These are phyloP conservation scores for Mortierella polycephala DNA, from an alignment of 371 early-diverging fungal species.

Conservation along the genomic window DNA sequence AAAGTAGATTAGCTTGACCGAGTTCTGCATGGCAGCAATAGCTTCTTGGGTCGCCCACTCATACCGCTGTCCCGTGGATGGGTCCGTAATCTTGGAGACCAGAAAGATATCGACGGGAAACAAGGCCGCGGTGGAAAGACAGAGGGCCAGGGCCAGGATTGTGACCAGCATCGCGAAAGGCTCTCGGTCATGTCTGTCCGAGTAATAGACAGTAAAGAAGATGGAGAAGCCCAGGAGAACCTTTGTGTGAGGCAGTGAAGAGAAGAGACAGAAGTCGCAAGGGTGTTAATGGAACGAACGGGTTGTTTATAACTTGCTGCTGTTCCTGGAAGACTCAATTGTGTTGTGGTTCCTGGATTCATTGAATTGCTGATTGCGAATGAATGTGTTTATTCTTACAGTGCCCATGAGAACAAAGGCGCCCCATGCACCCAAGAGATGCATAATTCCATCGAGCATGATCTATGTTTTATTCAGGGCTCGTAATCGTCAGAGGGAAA, in stretches of 20 bases:
- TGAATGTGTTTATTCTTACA: slow-evolving; percentile 6
- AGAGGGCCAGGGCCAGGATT: slow-evolving; percentile 60
- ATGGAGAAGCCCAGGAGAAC: slow-evolving; percentile 58
- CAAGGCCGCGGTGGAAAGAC: slow-evolving; percentile 63
- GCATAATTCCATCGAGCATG: slow-evolving; percentile 15
- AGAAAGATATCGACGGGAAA: slow-evolving; percentile 74
- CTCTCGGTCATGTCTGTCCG: slow-evolving; percentile 65
- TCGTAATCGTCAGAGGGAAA: too few species aligned
- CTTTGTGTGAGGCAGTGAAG: slow-evolving; percentile 21
- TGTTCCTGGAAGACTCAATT: not conserved
- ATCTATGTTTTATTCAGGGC: not conserved
- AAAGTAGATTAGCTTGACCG: slow-evolving; percentile 63
- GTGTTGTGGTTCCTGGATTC: not conserved
- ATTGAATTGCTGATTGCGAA: not conserved
- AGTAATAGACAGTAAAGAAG: slow-evolving; percentile 64
- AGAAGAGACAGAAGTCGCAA: too few species aligned
- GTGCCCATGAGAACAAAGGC: slow-evolving; percentile 25
- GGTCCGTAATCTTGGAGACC: slow-evolving; percentile 71
- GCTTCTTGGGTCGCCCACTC: slow-evolving; percentile 69
- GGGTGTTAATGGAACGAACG: too few species aligned
- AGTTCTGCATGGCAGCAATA: slow-evolving; percentile 56
- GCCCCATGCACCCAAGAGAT: slow-evolving; percentile 26
- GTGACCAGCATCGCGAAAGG: slow-evolving; percentile 64
- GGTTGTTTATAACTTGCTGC: not conserved
- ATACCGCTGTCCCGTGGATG: slow-evolving; percentile 63